These are phyloP conservation scores for Diaporthe vexans DNA, from an alignment of 2,329 filamentous ascomycete species.

Conservation along the genomic window DNA sequence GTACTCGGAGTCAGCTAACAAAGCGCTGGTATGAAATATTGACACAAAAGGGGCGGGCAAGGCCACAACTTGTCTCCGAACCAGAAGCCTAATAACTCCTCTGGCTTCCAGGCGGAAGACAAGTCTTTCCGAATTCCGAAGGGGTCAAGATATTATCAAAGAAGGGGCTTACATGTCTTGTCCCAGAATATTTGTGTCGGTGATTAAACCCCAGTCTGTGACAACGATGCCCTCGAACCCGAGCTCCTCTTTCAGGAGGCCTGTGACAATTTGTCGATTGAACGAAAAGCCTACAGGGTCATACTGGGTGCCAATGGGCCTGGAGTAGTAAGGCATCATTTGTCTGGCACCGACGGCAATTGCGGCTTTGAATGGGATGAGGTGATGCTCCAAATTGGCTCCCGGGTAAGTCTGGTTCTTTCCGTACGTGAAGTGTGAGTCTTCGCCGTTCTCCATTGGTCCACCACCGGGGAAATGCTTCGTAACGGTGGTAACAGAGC, in stretches of 20 bases:
- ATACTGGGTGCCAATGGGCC: constrained; percentile 59
- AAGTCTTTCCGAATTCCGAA: no score
- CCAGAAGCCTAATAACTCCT: no score
- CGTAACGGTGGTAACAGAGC: constrained; percentile 62
- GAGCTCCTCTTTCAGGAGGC: constrained; percentile 60
- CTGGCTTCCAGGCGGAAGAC: no score
- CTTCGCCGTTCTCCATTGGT: constrained; percentile 63
- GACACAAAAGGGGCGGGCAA: no score
- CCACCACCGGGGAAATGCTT: constrained; percentile 69
- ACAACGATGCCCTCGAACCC: constrained; percentile 65
- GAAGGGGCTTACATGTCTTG: constrained; percentile 53
- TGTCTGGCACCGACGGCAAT: constrained; percentile 64
- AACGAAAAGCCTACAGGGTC: constrained; percentile 64
- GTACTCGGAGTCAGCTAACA: no score
- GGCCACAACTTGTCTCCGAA: no score
- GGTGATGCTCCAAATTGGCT: constrained; percentile 63
- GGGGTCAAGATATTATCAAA: no score
- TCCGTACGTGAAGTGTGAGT: constrained; percentile 66
- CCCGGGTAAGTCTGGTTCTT: constrained; percentile 66
- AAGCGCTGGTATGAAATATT: no score
- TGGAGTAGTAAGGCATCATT: constrained; percentile 57
- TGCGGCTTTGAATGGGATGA: constrained; percentile 64
- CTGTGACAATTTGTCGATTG: constrained; percentile 65
- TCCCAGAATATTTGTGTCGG: constrained; percentile 56
- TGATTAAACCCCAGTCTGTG: constrained; percentile 67